These are phyloP conservation scores for Ustilago cynodontis DNA, from an alignment of 1,284 basidiomycete genomes.

Conservation along the genomic window DNA sequence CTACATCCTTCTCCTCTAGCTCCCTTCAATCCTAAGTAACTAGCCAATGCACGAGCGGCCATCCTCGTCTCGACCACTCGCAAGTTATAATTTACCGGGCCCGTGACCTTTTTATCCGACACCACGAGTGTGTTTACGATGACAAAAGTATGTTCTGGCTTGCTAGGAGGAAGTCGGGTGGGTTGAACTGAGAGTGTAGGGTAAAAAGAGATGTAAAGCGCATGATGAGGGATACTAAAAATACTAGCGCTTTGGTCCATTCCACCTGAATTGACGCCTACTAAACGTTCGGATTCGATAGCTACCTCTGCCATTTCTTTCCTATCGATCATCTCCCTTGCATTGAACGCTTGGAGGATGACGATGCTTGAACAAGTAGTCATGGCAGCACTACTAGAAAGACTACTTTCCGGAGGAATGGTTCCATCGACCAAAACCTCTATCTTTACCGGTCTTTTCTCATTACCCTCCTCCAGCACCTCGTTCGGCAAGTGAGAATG, in stretches of 20 bases:
- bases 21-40: conserved; percentile 29
- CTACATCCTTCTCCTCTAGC: conserved; percentile 12
- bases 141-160: conserved; percentile 56
- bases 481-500: conserved; percentile 58
- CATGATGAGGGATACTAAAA: conserved; percentile 60
- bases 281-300: conserved; percentile 64
- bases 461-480: conserved; percentile 20
- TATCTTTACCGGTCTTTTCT: conserved; percentile 43
- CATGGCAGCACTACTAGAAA: conserved; percentile 67
- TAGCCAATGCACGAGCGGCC: conserved; percentile 54
- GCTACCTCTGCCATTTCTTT: conserved; percentile 66
- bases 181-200: conserved; percentile 52
- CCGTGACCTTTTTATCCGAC: conserved; percentile 67
- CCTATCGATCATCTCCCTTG: conserved; percentile 52
- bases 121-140: conserved; percentile 67
- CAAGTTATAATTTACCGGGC: conserved; percentile 68
- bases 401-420: conserved; percentile 63
- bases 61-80: conserved; percentile 66
- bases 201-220: conserved; percentile 65
- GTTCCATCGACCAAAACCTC: conserved; percentile 66
- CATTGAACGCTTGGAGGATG: conserved; percentile 63
- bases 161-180: conserved; percentile 44
- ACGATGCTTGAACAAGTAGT: conserved; percentile 64
- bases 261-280: conserved; percentile 68
- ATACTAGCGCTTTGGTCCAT: conserved; percentile 69